Evolutionary conservation across 2,329 filamentous ascomycete genomes (phyloP).

Genomic region (Lecanoromycetidae sp.): DNA sequence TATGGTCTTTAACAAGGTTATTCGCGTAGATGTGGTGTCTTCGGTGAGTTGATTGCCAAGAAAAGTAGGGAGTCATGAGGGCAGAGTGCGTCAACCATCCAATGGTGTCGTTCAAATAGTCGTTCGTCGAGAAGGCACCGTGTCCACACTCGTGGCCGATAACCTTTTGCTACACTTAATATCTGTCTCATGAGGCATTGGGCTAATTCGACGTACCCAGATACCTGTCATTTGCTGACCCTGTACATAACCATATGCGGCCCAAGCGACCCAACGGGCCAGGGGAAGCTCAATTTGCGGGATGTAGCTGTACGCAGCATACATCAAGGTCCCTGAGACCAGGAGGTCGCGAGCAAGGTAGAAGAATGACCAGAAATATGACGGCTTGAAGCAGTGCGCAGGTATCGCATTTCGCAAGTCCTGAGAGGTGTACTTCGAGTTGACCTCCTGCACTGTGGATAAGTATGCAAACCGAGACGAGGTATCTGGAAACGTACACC

Average conservation of each 20-base stretch:
- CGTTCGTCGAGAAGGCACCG: slow-evolving; percentile 11
- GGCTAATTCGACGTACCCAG: neutral
- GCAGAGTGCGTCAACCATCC: slow-evolving; percentile 21
- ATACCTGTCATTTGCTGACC: neutral
- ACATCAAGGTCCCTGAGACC: neutral
- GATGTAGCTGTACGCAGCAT: neutral
- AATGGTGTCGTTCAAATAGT: slow-evolving; percentile 14
- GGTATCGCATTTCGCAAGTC: slow-evolving; percentile 14
- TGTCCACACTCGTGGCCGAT: slow-evolving; percentile 19
- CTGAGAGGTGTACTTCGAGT: neutral
- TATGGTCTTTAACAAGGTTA: slow-evolving; percentile 2
- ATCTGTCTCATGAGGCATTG: neutral
- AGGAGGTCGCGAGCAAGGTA: slow-evolving; percentile 8
- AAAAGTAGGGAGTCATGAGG: slow-evolving; percentile 21
- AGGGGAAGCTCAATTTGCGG: neutral
- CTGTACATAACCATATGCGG: neutral
- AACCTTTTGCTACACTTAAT: neutral
- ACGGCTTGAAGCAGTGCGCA: slow-evolving; percentile 11
- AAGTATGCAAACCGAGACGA: neutral
- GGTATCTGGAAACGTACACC: slow-evolving; percentile 1
- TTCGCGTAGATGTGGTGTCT: slow-evolving; percentile 7
- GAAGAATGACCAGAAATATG: slow-evolving; percentile 4
- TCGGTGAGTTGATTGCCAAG: slow-evolving; percentile 13
- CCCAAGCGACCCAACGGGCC: neutral
- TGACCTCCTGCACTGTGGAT: neutral